A percentile compares a stretch with the other conserved stretches of the same genome.
These are phyloP conservation scores for Serendipita sp. DNA, from an alignment of 768 basidiomycete species.

Conservation along the genomic window DNA sequence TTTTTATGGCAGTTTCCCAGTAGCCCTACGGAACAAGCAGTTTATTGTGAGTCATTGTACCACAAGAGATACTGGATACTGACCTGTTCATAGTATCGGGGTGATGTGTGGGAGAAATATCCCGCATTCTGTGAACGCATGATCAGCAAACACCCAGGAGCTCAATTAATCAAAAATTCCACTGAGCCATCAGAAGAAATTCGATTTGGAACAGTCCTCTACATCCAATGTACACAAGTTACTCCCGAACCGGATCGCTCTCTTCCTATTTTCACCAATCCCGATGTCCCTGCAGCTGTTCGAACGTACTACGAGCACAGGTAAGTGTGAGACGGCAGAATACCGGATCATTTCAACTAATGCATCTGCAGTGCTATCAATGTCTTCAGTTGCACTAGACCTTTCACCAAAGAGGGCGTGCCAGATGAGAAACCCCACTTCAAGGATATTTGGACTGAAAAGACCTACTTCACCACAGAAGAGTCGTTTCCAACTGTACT, in stretches of 20 bases:
- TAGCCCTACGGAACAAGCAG: constrained; percentile 70
- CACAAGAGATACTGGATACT: not conserved
- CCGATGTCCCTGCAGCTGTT: constrained; percentile 65
- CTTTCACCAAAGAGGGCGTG: constrained; percentile 34
- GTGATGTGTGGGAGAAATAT: constrained; percentile 89
- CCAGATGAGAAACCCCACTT: constrained; percentile 24
- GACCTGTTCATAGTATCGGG: constrained; percentile 51
- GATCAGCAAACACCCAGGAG: constrained; percentile 77
- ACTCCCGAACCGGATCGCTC: constrained; percentile 69
- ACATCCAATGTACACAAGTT: constrained; percentile 79
- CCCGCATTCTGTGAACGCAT: constrained; percentile 80
- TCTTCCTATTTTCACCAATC: constrained; percentile 65
- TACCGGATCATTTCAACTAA: not conserved
- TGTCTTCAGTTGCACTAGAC: constrained; percentile 61
- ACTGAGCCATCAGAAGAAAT: constrained; percentile 71
- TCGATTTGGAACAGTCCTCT: constrained; percentile 61
- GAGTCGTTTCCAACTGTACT: constrained; percentile 85
- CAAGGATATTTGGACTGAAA: constrained; percentile 70
- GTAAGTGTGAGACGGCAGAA: constrained; percentile 21
- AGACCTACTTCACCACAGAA: constrained; percentile 74
- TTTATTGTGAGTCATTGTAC: constrained; percentile 50
- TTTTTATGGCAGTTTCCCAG: constrained; percentile 85
- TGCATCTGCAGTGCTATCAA: constrained; percentile 51
- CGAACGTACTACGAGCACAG: constrained; percentile 79
- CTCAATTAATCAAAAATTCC: constrained; percentile 55